Evolutionary conservation across 2,329 filamentous ascomycete species (phyloP).

Genomic region (Epicoccum nigrum): DNA sequence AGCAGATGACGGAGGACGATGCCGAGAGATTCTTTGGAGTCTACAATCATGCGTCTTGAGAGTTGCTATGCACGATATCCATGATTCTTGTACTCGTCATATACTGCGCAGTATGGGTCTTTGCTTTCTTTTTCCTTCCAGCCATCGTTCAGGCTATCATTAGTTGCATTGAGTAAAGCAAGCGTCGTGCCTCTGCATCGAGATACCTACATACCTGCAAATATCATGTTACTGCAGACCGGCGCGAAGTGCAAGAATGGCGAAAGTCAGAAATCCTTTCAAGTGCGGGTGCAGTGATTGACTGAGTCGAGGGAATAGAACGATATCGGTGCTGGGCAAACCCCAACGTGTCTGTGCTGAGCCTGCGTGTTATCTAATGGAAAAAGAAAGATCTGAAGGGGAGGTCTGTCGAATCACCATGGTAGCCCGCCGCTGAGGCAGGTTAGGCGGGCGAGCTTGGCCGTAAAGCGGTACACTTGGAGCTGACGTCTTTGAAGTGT

Average conservation of each 20-base stretch:
- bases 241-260: too few relatives aligned
- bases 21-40: slow-evolving; percentile 35
- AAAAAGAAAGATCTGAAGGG: background rate
- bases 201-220: slow-evolving; percentile 8
- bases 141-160: background rate
- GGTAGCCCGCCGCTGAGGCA: slow-evolving; percentile 3
- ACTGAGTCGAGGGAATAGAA: too few relatives aligned
- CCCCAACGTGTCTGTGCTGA: background rate
- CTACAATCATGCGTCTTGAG: slow-evolving; percentile 28
- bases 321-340: too few relatives aligned
- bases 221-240: too few relatives aligned
- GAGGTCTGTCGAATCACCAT: slow-evolving; percentile 2
- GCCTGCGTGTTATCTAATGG: background rate
- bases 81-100: slow-evolving; percentile 1
- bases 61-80: slow-evolving; percentile 15
- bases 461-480: slow-evolving; percentile 2
- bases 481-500: background rate
- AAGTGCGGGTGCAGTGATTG: too few relatives aligned
- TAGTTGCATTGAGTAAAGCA: background rate
- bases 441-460: slow-evolving; percentile 16
- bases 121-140: background rate
- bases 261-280: too few relatives aligned
- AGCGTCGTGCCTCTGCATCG: background rate
- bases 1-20: slow-evolving; percentile 47
- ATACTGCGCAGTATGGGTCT: background rate